Conservation (phyloP, 139 green algal genomes). For the Nannochloris sp. region DNA sequence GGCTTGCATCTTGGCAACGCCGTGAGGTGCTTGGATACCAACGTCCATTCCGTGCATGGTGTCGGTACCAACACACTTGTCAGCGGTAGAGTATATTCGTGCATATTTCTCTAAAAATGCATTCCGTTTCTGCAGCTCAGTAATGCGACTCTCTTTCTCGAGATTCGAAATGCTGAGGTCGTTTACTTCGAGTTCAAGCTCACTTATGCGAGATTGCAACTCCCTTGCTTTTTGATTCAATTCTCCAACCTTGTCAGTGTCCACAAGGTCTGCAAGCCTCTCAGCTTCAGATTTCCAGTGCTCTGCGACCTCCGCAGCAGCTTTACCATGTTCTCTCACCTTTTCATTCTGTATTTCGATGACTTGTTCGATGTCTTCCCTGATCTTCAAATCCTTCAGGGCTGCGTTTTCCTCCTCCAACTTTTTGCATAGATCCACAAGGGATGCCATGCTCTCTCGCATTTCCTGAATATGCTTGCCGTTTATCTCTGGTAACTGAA, state of each 20-base stretch:
- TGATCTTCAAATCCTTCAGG: slow-evolving; percentile 22
- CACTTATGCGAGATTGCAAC: not conserved
- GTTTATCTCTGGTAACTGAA: not conserved
- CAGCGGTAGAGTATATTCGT: not conserved
- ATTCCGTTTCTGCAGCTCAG: not conserved
- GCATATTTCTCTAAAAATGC: slow-evolving; percentile 8
- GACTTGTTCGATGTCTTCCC: slow-evolving; percentile 21
- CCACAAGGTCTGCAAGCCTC: not conserved
- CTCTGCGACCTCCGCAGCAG: slow-evolving; percentile 15
- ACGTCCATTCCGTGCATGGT: not conserved
- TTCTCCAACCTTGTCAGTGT: slow-evolving; percentile 1
- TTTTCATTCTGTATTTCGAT: slow-evolving; percentile 23
- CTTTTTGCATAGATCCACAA: not conserved
- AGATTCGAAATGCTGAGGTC: not conserved
- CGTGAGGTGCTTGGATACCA: slow-evolving; percentile 5
- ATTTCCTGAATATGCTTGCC: slow-evolving; percentile 5
- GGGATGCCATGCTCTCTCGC: not conserved
- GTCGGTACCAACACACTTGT: slow-evolving; percentile 10
- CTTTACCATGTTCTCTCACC: slow-evolving; percentile 16
- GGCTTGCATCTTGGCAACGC: slow-evolving; percentile 7
- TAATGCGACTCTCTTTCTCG: not conserved
- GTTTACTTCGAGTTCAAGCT: not conserved
- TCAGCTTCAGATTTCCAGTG: slow-evolving; percentile 22
- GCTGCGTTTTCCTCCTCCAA: slow-evolving; percentile 20
- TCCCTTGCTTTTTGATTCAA: not conserved